A percentile compares a stretch with the other conserved stretches of the same genome.
These are phyloP conservation scores for Sarocladiaceae sp. DNA, from an alignment of 2,329 filamentous ascomycete genomes.

Conservation along the genomic window DNA sequence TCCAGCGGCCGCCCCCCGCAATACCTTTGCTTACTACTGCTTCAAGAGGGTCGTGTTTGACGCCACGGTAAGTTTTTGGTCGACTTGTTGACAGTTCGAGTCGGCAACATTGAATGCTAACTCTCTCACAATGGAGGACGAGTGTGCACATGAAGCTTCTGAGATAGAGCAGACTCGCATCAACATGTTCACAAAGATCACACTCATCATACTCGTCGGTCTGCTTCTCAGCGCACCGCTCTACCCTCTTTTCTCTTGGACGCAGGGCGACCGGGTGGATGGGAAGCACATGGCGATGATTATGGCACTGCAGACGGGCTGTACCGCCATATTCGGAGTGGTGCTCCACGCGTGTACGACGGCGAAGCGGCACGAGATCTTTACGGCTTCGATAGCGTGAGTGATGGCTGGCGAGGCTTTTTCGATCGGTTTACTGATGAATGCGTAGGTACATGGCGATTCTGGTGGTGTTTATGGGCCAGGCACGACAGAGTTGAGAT, in stretches of 20 bases:
- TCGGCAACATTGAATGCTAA: too few species aligned
- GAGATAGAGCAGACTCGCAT: neutral
- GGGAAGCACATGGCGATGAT: slow-evolving; percentile 10
- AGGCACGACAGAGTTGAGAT: slow-evolving; percentile 1
- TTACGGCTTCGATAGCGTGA: slow-evolving; percentile 10
- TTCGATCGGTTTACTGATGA: too few species aligned
- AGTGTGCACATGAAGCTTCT: too few species aligned
- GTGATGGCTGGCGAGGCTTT: neutral
- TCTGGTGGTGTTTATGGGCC: slow-evolving; percentile 11
- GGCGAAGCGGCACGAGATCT: slow-evolving; percentile 12
- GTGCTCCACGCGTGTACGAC: slow-evolving; percentile 10
- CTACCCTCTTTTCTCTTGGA: slow-evolving; percentile 11
- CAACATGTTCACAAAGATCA: slow-evolving; percentile 1
- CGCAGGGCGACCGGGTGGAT: neutral
- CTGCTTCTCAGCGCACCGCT: slow-evolving; percentile 9
- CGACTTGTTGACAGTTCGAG: too few species aligned
- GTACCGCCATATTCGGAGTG: slow-evolving; percentile 5
- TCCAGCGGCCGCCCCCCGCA: too few species aligned
- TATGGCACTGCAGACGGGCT: slow-evolving; percentile 9
- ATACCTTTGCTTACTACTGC: too few species aligned
- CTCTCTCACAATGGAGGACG: too few species aligned
- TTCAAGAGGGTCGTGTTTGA: too few species aligned
- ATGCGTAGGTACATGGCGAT: slow-evolving; percentile 11
- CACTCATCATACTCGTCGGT: slow-evolving; percentile 4
- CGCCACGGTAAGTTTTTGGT: too few species aligned